Conservation (phyloP, 2,329 filamentous ascomycete genomes). For the Aspergillus quadrilineatus region DNA sequence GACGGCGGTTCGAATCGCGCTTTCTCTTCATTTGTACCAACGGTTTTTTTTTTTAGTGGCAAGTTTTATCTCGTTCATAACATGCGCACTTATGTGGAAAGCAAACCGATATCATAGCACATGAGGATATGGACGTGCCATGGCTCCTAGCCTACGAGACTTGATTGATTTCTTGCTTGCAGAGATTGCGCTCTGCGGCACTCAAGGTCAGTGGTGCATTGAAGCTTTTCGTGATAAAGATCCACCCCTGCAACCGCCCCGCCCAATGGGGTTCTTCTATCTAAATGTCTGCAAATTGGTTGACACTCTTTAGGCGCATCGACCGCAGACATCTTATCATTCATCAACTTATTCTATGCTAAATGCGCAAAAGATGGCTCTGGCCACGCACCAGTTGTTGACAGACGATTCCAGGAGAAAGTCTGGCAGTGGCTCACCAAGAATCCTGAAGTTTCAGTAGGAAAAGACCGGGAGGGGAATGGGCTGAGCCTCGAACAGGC, state of each 20-base stretch:
- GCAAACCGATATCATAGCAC: constrained; percentile 7
- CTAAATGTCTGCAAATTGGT: neutral
- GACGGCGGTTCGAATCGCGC: constrained; percentile 35
- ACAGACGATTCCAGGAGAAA: constrained; percentile 53
- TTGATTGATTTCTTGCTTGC: constrained; percentile 59
- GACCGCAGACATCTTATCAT: constrained; percentile 35
- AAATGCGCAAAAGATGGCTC: constrained; percentile 21
- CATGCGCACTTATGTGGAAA: neutral
- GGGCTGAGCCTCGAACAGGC: constrained; percentile 42
- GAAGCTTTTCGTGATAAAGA: constrained; percentile 8
- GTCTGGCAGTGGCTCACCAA: constrained; percentile 59
- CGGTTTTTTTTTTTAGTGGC: constrained; percentile 11
- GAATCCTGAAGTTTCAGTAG: constrained; percentile 57
- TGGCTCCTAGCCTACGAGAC: constrained; percentile 55
- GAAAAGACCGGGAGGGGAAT: constrained; percentile 42
- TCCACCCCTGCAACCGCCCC: constrained; percentile 17
- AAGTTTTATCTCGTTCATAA: neutral
- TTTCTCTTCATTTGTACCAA: constrained; percentile 11
- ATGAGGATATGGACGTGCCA: constrained; percentile 26
- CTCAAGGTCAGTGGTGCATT: constrained; percentile 45
- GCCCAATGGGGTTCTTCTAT: constrained; percentile 1
- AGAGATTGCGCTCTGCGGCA: constrained; percentile 59
- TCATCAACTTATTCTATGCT: constrained; percentile 39
- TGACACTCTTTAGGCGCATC: constrained; percentile 32
- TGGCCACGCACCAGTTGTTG: constrained; percentile 36